Percentiles rank a stretch among this genome's conserved stretches.
phyloP scores from a whole-genome alignment of 148 eudicot species.

The Heliamphora exappendiculata region DNA sequence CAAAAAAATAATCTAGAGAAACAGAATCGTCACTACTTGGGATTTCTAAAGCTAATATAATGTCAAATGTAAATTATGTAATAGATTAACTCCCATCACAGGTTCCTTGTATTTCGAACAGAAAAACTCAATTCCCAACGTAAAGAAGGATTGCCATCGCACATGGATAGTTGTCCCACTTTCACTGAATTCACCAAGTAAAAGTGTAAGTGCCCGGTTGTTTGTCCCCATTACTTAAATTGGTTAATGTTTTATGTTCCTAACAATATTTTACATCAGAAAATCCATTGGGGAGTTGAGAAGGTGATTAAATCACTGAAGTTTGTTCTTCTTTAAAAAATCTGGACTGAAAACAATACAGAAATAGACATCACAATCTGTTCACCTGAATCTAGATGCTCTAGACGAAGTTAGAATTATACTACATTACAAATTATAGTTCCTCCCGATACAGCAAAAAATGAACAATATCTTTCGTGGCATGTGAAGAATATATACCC shows the following conservation, averaged over 20 bases:
- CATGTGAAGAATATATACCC: background rate
- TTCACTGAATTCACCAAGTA: background rate
- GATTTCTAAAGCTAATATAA: background rate
- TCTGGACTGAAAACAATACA: background rate
- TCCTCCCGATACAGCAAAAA: background rate
- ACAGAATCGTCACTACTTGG: background rate
- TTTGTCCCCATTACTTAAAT: background rate
- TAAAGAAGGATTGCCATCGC: background rate
- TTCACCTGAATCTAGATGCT: background rate
- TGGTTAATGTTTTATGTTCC: background rate
- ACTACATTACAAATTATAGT: background rate
- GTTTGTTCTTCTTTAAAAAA: background rate
- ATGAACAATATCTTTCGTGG: background rate
- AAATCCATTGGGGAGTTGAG: background rate
- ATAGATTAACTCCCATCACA: background rate
- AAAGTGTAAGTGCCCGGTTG: background rate
- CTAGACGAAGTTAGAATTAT: background rate
- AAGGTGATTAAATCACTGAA: background rate
- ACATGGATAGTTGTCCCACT: background rate
- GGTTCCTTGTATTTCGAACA: background rate
- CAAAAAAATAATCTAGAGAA: background rate
- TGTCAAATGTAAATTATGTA: background rate
- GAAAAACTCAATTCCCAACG: background rate
- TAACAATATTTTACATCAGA: background rate
- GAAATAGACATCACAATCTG: constrained; percentile 12